A percentile compares a stretch with the other conserved stretches of the same genome.
These are phyloP conservation scores for Spergularia marina DNA, from an alignment of 148 eudicot species.

Conservation along the genomic window DNA sequence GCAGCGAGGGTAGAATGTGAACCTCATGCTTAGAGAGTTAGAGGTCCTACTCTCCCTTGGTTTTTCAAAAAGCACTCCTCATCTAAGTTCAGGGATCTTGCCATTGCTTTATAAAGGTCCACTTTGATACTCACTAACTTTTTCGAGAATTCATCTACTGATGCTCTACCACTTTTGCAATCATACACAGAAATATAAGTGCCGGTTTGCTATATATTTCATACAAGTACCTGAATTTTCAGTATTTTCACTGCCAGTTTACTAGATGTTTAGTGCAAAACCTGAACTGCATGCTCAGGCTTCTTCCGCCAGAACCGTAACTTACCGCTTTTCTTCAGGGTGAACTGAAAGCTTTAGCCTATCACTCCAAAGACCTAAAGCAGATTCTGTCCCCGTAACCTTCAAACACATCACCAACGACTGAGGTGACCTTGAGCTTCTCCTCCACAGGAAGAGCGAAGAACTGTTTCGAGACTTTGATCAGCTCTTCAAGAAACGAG, in stretches of 20 bases:
- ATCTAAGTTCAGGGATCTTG: slow-evolving; percentile 28
- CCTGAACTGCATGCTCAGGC: no score
- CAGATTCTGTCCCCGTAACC: not conserved
- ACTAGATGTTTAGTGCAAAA: not conserved
- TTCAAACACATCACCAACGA: no score
- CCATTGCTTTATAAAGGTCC: slow-evolving; percentile 33
- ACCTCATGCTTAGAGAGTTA: slow-evolving; percentile 24
- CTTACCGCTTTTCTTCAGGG: not conserved
- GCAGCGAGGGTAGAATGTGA: slow-evolving; percentile 42
- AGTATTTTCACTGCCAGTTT: not conserved
- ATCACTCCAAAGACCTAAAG: not conserved
- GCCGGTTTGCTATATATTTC: not conserved
- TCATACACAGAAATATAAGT: not conserved
- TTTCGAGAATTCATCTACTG: slow-evolving; percentile 19
- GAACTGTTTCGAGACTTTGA: not conserved
- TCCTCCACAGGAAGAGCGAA: slow-evolving; percentile 9
- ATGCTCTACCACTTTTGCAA: slow-evolving; percentile 15
- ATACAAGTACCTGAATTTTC: not conserved
- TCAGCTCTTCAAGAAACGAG: not conserved
- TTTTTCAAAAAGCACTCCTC: slow-evolving; percentile 32
- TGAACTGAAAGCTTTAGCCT: not conserved
- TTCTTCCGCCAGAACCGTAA: not conserved
- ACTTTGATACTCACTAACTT: slow-evolving; percentile 6
- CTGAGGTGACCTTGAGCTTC: not conserved
- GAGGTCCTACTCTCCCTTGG: slow-evolving; percentile 20